Percentiles rank a stretch among this genome's conserved stretches.
Evolutionary conservation across 495 filamentous ascomycete species (phyloP).

Genomic region (Aspergillus ostianus): DNA sequence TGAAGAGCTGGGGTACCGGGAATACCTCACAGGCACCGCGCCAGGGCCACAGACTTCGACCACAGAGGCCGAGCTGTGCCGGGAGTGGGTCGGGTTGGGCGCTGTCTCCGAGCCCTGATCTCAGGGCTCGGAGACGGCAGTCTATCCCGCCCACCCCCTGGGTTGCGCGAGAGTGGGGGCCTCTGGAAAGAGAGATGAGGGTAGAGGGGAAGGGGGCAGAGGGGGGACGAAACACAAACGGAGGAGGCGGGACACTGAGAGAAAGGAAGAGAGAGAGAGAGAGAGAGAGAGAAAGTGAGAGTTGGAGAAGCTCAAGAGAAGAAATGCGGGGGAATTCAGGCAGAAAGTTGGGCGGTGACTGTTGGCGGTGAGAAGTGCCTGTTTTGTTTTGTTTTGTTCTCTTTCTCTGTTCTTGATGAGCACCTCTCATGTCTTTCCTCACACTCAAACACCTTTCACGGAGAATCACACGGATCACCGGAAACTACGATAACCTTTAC

Average conservation of each 20-base stretch:
- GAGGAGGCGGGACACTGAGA: too few species aligned
- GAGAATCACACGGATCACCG: not conserved
- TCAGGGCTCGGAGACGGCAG: too few species aligned
- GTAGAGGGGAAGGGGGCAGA: too few species aligned
- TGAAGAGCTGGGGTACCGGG: conserved; percentile 17
- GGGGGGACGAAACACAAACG: too few species aligned
- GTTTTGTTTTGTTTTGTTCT: too few species aligned
- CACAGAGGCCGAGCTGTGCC: not conserved
- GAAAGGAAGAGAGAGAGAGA: too few species aligned
- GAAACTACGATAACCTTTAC: not conserved
- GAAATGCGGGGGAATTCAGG: not conserved
- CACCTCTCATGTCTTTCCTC: not conserved
- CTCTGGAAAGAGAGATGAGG: too few species aligned
- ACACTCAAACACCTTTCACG: not conserved
- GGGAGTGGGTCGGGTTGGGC: conserved; percentile 4
- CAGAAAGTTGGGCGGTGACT: not conserved
- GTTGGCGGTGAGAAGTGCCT: not conserved
- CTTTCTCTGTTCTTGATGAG: not conserved
- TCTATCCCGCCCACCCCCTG: too few species aligned
- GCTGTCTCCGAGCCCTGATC: too few species aligned
- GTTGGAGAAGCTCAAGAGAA: not conserved
- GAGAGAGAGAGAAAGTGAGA: not conserved
- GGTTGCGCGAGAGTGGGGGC: too few species aligned
- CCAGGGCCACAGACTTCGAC: not conserved
- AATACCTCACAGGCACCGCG: conserved; percentile 5